Percentiles rank a stretch among this genome's conserved stretches.
Conservation (phyloP, 2,329 filamentous ascomycete genomes). For the Colletotrichum gloeosporioides region DNA sequence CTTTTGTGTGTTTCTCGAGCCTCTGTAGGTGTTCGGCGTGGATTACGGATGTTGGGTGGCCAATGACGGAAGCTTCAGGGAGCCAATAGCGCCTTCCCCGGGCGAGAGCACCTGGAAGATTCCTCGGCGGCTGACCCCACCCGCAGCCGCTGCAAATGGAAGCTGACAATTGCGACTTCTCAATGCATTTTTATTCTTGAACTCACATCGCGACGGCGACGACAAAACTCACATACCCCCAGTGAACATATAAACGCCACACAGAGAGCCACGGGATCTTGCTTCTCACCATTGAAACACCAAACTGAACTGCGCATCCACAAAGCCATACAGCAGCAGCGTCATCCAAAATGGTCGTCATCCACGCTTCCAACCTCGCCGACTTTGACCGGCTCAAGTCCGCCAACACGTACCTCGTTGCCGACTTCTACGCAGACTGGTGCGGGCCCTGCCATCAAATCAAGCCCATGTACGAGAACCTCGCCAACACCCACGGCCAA, state of each 20-base stretch:
- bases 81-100: background rate
- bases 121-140: background rate
- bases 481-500: conserved; percentile 42
- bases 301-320: background rate
- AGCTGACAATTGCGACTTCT: background rate
- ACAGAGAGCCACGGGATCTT: background rate
- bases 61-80: background rate
- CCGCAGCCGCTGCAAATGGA: background rate
- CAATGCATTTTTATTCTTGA: background rate
- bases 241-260: background rate
- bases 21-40: background rate
- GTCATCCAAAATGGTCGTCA: conserved; percentile 32
- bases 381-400: conserved; percentile 56
- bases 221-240: background rate
- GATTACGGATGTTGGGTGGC: background rate
- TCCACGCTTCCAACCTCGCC: conserved; percentile 44
- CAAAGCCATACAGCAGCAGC: background rate
- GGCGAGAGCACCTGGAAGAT: conserved; percentile 11
- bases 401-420: conserved; percentile 54
- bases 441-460: conserved; percentile 67
- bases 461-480: conserved; percentile 56
- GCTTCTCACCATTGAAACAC: background rate
- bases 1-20: background rate
- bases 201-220: background rate
- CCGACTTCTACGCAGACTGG: conserved; percentile 66